These are phyloP conservation scores for Microdochium bolleyi DNA, from an alignment of 2,329 filamentous ascomycete species.

Conservation along the genomic window DNA sequence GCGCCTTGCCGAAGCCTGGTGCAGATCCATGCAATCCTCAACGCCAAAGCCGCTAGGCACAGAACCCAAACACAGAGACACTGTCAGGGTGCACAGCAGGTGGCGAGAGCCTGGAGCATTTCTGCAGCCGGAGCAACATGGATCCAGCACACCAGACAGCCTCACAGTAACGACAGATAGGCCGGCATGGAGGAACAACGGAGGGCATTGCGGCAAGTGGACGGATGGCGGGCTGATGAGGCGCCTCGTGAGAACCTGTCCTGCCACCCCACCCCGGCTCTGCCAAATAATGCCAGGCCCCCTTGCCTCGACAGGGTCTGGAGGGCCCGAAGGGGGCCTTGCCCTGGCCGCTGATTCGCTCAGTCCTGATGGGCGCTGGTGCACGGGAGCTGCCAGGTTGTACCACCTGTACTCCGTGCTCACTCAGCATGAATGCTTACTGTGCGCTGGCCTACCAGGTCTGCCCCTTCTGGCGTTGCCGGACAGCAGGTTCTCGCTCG, in stretches of 20 bases:
- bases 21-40: no score
- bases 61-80: no score
- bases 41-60: no score
- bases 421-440: background rate
- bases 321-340: background rate
- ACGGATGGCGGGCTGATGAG: background rate
- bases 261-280: background rate
- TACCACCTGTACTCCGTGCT: background rate
- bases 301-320: background rate
- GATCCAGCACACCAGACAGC: no score
- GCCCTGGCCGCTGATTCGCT: background rate
- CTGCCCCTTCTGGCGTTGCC: background rate
- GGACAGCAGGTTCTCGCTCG: background rate
- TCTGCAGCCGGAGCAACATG: no score
- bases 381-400: background rate
- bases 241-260: constrained; percentile 1
- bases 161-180: background rate
- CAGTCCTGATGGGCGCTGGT: background rate
- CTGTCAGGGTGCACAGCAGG: no score
- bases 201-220: background rate
- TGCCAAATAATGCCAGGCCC: background rate
- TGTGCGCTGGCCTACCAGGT: background rate
- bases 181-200: background rate
- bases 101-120: no score
- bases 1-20: no score